Conservation (phyloP, 306 rosid genomes). For the Leucaena leucocephala region DNA sequence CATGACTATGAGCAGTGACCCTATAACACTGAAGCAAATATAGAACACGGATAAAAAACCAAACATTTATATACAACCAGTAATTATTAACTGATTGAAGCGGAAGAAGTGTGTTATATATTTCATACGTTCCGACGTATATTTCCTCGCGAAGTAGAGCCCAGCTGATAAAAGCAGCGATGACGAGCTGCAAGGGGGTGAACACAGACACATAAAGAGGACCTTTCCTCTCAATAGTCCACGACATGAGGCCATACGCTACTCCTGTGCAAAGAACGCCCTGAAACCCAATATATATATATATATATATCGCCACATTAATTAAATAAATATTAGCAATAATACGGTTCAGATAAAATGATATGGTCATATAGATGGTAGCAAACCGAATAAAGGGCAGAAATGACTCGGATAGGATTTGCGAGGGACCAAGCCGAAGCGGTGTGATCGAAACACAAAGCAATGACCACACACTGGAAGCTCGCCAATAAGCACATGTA, state of each 20-base stretch:
- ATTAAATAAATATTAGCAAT: neutral
- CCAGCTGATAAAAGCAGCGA: slow-evolving; percentile 71
- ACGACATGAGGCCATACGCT: slow-evolving; percentile 54
- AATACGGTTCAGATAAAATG: neutral
- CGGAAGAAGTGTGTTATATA: neutral
- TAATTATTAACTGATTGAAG: neutral
- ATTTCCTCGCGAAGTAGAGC: slow-evolving; percentile 61
- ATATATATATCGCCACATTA: neutral
- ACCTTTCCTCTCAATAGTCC: slow-evolving; percentile 77
- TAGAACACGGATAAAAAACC: neutral
- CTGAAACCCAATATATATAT: slow-evolving; percentile 38
- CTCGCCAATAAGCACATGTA: slow-evolving; percentile 64
- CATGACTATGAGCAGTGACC: slow-evolving; percentile 57
- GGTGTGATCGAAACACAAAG: slow-evolving; percentile 42
- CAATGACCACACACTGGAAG: slow-evolving; percentile 64
- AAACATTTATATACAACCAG: neutral
- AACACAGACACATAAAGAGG: slow-evolving; percentile 77
- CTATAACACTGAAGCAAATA: slow-evolving; percentile 36
- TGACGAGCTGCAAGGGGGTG: slow-evolving; percentile 64
- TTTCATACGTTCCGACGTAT: slow-evolving; percentile 70
- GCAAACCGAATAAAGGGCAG: slow-evolving; percentile 60
- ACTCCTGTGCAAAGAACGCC: slow-evolving; percentile 63
- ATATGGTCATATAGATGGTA: neutral
- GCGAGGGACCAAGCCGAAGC: slow-evolving; percentile 64
- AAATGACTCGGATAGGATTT: slow-evolving; percentile 46